Evolutionary conservation across 768 basidiomycete species (phyloP).

Genomic region (Suillus fuscotomentosus): DNA sequence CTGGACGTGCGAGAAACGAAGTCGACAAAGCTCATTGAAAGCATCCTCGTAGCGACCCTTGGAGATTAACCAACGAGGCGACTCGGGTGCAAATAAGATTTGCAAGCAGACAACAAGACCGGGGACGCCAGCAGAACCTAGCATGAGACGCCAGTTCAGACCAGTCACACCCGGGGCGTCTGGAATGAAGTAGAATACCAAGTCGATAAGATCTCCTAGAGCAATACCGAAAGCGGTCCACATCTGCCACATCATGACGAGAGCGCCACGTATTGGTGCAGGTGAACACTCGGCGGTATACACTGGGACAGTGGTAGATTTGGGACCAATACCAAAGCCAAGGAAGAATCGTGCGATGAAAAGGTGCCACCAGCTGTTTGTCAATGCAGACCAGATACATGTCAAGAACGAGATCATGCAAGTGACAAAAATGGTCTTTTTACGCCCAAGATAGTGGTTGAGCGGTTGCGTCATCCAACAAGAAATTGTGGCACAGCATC

Average conservation of each 20-base stretch:
- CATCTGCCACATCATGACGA: constrained; percentile 93
- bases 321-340: constrained; percentile 47
- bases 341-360: constrained; percentile 55
- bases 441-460: constrained; percentile 61
- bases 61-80: constrained; percentile 83
- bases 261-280: constrained; percentile 78
- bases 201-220: constrained; percentile 66
- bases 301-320: constrained; percentile 60
- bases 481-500: constrained; percentile 52
- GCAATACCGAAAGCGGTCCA: constrained; percentile 90
- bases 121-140: constrained; percentile 69
- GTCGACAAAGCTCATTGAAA: constrained; percentile 59
- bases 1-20: constrained; percentile 68
- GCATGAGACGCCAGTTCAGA: constrained; percentile 80
- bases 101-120: constrained; percentile 41
- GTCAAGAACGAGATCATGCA: constrained; percentile 54
- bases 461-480: constrained; percentile 73
- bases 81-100: constrained; percentile 58
- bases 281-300: constrained; percentile 80
- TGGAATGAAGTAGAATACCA: constrained; percentile 55
- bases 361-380: constrained; percentile 57
- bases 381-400: constrained; percentile 54
- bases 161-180: constrained; percentile 49
- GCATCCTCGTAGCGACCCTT: constrained; percentile 73
- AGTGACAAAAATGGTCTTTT: constrained; percentile 59